These are phyloP conservation scores for Debaryomycetaceae sp. DNA, from an alignment of 1,139 yeast genomes.

Conservation along the genomic window DNA sequence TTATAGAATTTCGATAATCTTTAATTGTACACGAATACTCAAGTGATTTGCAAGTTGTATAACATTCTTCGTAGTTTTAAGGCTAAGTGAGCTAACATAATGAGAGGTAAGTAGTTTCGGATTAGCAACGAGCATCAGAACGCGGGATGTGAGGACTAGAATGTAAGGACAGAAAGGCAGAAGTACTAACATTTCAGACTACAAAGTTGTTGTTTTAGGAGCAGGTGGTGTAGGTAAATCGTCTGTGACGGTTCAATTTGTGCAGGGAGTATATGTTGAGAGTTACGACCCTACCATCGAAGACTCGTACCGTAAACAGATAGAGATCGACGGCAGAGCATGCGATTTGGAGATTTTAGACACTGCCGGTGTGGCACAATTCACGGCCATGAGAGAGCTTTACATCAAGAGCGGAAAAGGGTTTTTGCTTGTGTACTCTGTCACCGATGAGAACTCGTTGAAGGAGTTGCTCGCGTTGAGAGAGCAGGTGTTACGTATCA, in stretches of 20 bases:
- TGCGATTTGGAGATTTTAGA: constrained; percentile 71
- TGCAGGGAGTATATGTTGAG: constrained; percentile 50
- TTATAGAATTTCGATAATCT: background rate
- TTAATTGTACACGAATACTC: background rate
- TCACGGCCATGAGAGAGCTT: constrained; percentile 59
- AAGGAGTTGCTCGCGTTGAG: constrained; percentile 77
- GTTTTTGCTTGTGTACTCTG: constrained; percentile 81
- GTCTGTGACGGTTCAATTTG: constrained; percentile 50
- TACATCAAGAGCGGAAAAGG: constrained; percentile 88
- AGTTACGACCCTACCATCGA: constrained; percentile 51
- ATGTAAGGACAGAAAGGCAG: background rate
- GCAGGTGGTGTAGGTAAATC: constrained; percentile 56
- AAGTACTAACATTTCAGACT: constrained; percentile 22
- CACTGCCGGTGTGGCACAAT: constrained; percentile 53
- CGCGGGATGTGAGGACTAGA: background rate
- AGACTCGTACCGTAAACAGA: constrained; percentile 85
- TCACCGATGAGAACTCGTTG: constrained; percentile 82
- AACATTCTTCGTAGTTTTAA: background rate
- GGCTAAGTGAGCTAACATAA: background rate
- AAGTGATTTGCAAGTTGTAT: background rate
- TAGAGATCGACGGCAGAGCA: constrained; percentile 87
- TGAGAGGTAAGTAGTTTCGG: constrained; percentile 1
- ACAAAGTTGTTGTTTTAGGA: constrained; percentile 49
- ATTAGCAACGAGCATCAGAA: background rate
- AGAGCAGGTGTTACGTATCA: constrained; percentile 86